Percentiles rank a stretch among this genome's conserved stretches.
Conservation (phyloP, 2,329 filamentous ascomycete genomes). For the Pyrenophora graminea region DNA sequence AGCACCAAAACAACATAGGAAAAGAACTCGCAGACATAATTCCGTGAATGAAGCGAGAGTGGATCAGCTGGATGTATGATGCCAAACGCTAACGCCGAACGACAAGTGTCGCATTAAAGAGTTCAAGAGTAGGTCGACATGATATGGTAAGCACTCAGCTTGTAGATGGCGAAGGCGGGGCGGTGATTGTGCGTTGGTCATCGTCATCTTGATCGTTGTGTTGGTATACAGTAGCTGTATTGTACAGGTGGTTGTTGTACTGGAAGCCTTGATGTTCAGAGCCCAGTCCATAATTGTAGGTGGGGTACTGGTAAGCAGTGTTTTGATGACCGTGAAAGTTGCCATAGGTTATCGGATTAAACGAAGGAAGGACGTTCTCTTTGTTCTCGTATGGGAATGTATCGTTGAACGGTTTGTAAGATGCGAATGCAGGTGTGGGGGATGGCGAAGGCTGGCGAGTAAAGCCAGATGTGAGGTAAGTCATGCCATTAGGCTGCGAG, state of each 20-base stretch:
- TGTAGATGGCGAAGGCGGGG: slow-evolving; percentile 42
- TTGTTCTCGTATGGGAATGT: slow-evolving; percentile 41
- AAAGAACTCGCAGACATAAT: slow-evolving; percentile 16
- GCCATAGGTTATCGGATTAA: slow-evolving; percentile 31
- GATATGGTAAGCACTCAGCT: slow-evolving; percentile 18
- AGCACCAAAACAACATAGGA: background rate
- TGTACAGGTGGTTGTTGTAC: slow-evolving; percentile 32
- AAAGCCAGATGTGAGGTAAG: slow-evolving; percentile 43
- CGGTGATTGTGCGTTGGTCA: slow-evolving; percentile 44
- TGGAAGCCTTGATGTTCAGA: slow-evolving; percentile 37
- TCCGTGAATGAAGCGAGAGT: slow-evolving; percentile 24
- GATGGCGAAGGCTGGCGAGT: slow-evolving; percentile 32
- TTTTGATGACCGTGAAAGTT: slow-evolving; percentile 32
- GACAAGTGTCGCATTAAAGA: slow-evolving; percentile 2
- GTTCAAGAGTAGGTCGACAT: slow-evolving; percentile 2
- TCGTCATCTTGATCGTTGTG: slow-evolving; percentile 36
- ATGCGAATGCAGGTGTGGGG: slow-evolving; percentile 26
- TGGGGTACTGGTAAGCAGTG: slow-evolving; percentile 31
- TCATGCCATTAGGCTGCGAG: slow-evolving; percentile 37
- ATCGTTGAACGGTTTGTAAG: slow-evolving; percentile 37
- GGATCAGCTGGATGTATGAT: slow-evolving; percentile 9
- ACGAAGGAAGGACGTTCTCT: slow-evolving; percentile 34
- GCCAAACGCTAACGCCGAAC: slow-evolving; percentile 3
- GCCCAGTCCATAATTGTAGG: slow-evolving; percentile 35
- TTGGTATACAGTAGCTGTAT: slow-evolving; percentile 27